Evolutionary conservation across 805 yeast species (phyloP).

Genomic region (Yarrowia yakushimensis): DNA sequence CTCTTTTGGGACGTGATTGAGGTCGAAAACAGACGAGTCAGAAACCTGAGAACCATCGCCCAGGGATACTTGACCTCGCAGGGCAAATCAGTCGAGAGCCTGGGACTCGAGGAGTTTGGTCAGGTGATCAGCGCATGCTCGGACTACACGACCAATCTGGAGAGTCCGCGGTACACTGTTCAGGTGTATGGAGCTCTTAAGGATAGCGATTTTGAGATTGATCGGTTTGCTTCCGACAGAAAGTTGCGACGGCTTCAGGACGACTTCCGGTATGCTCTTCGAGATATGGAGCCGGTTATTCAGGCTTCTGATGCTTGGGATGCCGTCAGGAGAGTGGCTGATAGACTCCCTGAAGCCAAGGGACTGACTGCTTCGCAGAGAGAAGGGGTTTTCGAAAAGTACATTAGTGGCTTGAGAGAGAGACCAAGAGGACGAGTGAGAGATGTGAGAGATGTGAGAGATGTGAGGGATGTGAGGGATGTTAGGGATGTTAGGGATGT

Average conservation of each 20-base stretch:
- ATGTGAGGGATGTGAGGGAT: background rate
- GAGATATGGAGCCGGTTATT: constrained; percentile 36
- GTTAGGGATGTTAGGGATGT: background rate
- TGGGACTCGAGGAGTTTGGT: constrained; percentile 31
- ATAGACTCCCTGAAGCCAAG: constrained; percentile 37
- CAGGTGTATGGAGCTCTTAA: constrained; percentile 1
- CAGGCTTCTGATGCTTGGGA: constrained; percentile 41
- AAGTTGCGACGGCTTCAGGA: constrained; percentile 35
- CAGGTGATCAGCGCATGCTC: constrained; percentile 30
- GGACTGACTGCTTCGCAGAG: constrained; percentile 39
- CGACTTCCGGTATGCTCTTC: constrained; percentile 34
- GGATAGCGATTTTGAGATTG: constrained; percentile 32
- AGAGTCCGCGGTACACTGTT: background rate
- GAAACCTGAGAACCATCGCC: constrained; percentile 53
- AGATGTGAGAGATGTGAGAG: background rate
- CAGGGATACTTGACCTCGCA: background rate
- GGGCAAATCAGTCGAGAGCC: constrained; percentile 29
- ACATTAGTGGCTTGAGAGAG: constrained; percentile 33
- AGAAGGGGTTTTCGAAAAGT: constrained; percentile 38
- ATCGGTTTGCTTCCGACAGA: constrained; percentile 34
- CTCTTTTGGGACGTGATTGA: constrained; percentile 72
- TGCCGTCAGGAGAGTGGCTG: constrained; percentile 36
- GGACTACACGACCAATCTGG: constrained; percentile 15
- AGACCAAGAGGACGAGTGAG: constrained; percentile 21
- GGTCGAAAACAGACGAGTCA: constrained; percentile 53